phyloP scores from a whole-genome alignment of 306 rosid genomes.

The Cotoneaster glaucophyllus region DNA sequence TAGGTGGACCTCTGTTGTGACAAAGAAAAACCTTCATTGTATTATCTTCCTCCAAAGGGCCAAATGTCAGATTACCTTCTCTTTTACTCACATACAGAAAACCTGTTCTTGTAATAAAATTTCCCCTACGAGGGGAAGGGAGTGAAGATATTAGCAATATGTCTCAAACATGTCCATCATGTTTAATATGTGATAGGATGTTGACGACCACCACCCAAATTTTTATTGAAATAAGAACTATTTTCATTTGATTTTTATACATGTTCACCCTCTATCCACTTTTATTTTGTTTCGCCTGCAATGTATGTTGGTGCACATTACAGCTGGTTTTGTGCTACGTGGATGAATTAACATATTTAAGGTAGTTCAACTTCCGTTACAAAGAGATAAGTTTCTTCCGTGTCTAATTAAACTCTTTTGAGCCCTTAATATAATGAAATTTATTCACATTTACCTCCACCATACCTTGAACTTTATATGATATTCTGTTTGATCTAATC shows the following conservation, averaged over 20 bases:
- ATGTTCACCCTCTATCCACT: not conserved
- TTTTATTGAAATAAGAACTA: not conserved
- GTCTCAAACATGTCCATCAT: not conserved
- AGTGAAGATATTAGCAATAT: not conserved
- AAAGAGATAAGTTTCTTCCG: not conserved
- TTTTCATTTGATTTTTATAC: not conserved
- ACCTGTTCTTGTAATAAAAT: not conserved
- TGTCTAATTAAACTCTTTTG: not conserved
- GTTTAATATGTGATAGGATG: not conserved
- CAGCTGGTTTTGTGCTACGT: not conserved
- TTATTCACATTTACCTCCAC: not conserved
- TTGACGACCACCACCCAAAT: not conserved
- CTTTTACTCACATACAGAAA: not conserved
- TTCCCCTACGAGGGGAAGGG: not conserved
- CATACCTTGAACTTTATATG: no score
- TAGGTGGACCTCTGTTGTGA: constrained; percentile 9
- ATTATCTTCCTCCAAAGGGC: constrained; percentile 3
- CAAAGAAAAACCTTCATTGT: not conserved
- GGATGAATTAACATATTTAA: not conserved
- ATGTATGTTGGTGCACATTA: not conserved
- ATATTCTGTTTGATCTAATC: not conserved
- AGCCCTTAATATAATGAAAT: not conserved
- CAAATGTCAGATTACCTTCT: not conserved
- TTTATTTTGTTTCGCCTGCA: not conserved
- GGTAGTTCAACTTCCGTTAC: no score